These are phyloP conservation scores for Ceratocystis diversiconidia DNA, from an alignment of 2,329 filamentous ascomycete genomes.

Conservation along the genomic window DNA sequence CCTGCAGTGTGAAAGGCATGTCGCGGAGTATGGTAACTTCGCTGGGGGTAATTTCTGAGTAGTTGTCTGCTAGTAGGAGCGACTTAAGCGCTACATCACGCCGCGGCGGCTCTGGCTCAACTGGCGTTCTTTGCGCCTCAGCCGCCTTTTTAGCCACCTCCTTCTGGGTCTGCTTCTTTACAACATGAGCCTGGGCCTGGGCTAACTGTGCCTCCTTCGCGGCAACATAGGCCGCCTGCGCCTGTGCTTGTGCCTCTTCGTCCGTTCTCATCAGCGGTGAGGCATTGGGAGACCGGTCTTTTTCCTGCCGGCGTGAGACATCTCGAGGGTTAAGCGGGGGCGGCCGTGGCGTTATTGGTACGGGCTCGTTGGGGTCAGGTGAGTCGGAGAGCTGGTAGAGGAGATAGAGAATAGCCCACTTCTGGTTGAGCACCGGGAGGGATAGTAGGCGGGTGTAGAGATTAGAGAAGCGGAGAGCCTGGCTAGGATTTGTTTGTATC, in stretches of 20 bases:
- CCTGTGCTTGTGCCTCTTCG: slow-evolving; percentile 26
- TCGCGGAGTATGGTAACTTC: slow-evolving; percentile 60
- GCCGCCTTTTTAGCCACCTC: slow-evolving; percentile 26
- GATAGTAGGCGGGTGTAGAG: slow-evolving; percentile 78
- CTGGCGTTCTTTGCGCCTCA: slow-evolving; percentile 19
- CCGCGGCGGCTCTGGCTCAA: slow-evolving; percentile 24
- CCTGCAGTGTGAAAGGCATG: slow-evolving; percentile 83
- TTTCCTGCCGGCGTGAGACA: slow-evolving; percentile 27
- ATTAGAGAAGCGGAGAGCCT: slow-evolving; percentile 76
- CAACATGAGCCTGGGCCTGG: slow-evolving; percentile 17
- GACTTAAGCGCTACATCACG: slow-evolving; percentile 44
- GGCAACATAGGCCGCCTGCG: slow-evolving; percentile 27
- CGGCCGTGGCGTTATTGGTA: slow-evolving; percentile 30
- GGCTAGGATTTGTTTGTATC: slow-evolving; percentile 60
- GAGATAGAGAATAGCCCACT: slow-evolving; percentile 92
- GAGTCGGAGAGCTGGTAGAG: slow-evolving; percentile 70
- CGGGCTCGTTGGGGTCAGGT: slow-evolving; percentile 39
- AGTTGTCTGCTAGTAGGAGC: slow-evolving; percentile 42
- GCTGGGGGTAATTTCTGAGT: slow-evolving; percentile 42
- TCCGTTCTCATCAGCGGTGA: slow-evolving; percentile 30
- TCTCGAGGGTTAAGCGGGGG: slow-evolving; percentile 27
- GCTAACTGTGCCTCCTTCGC: slow-evolving; percentile 28
- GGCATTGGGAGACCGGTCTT: slow-evolving; percentile 26
- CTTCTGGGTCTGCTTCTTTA: slow-evolving; percentile 14
- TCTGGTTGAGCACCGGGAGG: slow-evolving; percentile 84